A percentile compares a stretch with the other conserved stretches of the same genome.
These are phyloP conservation scores for Septoria linicola DNA, from an alignment of 2,329 filamentous ascomycete species.

Conservation along the genomic window DNA sequence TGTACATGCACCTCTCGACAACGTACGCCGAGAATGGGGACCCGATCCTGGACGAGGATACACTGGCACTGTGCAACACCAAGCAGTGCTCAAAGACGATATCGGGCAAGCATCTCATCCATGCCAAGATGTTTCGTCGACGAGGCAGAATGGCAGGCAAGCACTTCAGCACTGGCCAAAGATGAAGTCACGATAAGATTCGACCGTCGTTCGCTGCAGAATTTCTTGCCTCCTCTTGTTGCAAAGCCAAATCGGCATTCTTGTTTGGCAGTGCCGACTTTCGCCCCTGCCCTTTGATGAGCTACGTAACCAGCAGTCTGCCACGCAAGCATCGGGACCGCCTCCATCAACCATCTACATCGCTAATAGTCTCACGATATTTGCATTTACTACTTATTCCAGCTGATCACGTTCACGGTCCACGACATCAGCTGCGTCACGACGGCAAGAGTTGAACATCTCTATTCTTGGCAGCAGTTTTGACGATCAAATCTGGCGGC, in stretches of 20 bases:
- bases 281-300: conserved; percentile 5
- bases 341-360: background rate
- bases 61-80: conserved; percentile 4
- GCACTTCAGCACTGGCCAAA: background rate
- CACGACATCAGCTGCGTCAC: background rate
- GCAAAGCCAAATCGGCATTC: background rate
- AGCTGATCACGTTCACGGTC: background rate
- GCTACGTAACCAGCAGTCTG: background rate
- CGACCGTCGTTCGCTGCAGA: background rate
- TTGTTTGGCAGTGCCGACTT: conserved; percentile 3
- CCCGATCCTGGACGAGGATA: conserved; percentile 1
- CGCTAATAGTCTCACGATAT: background rate
- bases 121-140: background rate
- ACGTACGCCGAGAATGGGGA: conserved; percentile 9
- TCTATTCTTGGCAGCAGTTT: background rate
- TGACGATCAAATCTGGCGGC: conserved; percentile 2
- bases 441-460: background rate
- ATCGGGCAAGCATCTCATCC: background rate
- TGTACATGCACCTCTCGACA: background rate
- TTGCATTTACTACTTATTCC: background rate
- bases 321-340: background rate
- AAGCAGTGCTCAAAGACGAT: too few species aligned
- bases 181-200: background rate
- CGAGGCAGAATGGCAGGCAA: background rate
- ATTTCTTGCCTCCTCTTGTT: background rate